Percentiles rank a stretch among this genome's conserved stretches.
Evolutionary conservation across 768 basidiomycete genomes (phyloP).

Genomic region (Goffeauzyma gilvescens): DNA sequence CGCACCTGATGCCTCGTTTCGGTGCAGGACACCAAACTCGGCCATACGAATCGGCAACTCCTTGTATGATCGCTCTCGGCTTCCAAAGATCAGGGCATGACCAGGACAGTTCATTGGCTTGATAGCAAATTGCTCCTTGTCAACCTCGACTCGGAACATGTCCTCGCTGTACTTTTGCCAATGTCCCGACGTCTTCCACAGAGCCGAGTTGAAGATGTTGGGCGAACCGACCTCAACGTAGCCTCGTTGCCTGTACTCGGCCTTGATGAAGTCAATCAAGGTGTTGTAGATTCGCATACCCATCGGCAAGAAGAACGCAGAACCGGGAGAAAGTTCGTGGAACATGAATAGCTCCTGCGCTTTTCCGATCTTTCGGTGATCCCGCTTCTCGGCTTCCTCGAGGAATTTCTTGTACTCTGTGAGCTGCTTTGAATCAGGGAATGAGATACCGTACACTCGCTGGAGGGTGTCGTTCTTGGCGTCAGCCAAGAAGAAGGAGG

Average conservation of each 20-base stretch:
- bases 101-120: constrained; percentile 99
- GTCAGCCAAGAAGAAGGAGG: constrained; percentile 94
- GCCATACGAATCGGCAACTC: constrained; percentile 95
- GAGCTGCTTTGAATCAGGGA: constrained; percentile 92
- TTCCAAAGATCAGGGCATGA: constrained; percentile 88
- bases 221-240: constrained; percentile 98
- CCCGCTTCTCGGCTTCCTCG: constrained; percentile 91
- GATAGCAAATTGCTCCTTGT: constrained; percentile 87
- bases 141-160: constrained; percentile 86
- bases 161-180: constrained; percentile 96
- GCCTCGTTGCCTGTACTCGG: constrained; percentile 83
- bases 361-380: constrained; percentile 89
- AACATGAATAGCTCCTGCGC: constrained; percentile 99
- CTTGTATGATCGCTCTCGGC: constrained; percentile 77
- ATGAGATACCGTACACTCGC: constrained; percentile 92
- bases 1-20: constrained; percentile 90
- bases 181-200: constrained; percentile 97
- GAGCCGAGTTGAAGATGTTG: constrained; percentile 86
- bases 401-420: constrained; percentile 88
- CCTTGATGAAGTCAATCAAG: constrained; percentile 71
- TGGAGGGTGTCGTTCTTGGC: constrained; percentile 81
- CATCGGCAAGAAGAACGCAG: constrained; percentile 90
- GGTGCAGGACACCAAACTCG: constrained; percentile 90
- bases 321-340: constrained; percentile 87
- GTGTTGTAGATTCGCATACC: constrained; percentile 93